Evolutionary conservation across 805 yeast species (phyloP).

Genomic region (Saccharomycopsis malanga): DNA sequence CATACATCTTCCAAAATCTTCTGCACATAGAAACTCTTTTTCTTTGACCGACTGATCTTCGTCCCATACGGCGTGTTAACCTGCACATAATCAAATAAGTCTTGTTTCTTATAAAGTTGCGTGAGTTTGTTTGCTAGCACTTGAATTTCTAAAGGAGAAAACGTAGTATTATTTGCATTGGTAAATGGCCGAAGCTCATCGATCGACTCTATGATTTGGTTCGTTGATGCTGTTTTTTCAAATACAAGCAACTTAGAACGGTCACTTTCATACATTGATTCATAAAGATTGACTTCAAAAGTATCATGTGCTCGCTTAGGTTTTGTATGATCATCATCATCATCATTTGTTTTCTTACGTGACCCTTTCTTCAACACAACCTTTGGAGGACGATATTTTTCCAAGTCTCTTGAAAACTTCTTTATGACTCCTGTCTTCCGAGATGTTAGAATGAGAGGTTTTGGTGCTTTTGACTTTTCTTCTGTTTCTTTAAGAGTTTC

Average conservation of each 20-base stretch:
- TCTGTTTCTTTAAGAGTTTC: too few species aligned
- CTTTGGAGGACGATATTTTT: not conserved
- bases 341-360: not conserved
- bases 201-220: conserved; percentile 13
- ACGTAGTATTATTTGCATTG: not conserved
- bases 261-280: not conserved
- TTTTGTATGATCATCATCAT: not conserved
- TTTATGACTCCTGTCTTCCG: conserved; percentile 5
- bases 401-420: not conserved
- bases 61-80: not conserved
- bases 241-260: conserved; percentile 1
- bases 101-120: not conserved
- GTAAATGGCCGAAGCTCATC: conserved; percentile 13
- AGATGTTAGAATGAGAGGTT: not conserved
- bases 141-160: conserved; percentile 1
- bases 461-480: too few species aligned
- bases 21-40: conserved; percentile 9
- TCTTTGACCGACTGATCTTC: conserved; percentile 1
- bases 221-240: conserved; percentile 1
- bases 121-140: not conserved
- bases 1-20: conserved; percentile 13
- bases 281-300: not conserved
- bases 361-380: not conserved
- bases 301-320: not conserved
- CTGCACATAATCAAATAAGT: not conserved